Percentiles rank a stretch among this genome's conserved stretches.
Conservation (phyloP, 257 asterid genomes). For the Knoxia roxburghii region DNA sequence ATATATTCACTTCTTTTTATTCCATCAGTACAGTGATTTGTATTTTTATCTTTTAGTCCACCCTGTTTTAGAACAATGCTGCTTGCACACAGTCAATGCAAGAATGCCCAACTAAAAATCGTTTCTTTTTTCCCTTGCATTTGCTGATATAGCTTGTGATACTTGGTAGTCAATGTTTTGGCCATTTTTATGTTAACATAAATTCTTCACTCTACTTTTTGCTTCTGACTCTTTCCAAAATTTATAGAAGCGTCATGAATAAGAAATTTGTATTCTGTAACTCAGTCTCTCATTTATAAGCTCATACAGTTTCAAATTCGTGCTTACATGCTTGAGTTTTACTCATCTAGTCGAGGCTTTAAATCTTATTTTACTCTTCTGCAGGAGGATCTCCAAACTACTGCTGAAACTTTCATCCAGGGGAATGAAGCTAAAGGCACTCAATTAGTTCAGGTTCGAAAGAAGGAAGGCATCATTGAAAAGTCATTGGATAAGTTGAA, state of each 20-base stretch:
- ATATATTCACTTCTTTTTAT: not conserved
- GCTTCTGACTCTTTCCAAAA: not conserved
- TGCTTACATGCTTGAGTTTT: not conserved
- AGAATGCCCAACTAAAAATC: not conserved
- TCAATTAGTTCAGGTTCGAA: conserved; percentile 44
- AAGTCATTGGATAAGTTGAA: conserved; percentile 85
- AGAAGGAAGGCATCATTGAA: conserved; percentile 61
- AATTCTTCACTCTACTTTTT: not conserved
- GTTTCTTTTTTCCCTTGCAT: not conserved
- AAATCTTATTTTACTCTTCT: conserved; percentile 3
- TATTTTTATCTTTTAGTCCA: not conserved
- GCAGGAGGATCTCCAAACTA: conserved; percentile 64
- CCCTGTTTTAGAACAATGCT: not conserved
- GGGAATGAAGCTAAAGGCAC: conserved; percentile 34
- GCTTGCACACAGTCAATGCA: not conserved
- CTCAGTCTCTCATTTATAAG: not conserved
- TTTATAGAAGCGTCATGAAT: not conserved
- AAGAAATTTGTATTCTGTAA: not conserved
- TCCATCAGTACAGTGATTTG: not conserved
- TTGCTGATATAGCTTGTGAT: not conserved
- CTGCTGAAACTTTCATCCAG: conserved; percentile 35
- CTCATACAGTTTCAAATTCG: not conserved
- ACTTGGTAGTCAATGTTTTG: not conserved
- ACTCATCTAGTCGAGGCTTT: not conserved
- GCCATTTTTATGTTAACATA: not conserved